These are phyloP conservation scores for Bipolaris gigantea DNA, from an alignment of 2,329 filamentous ascomycete genomes.

Conservation along the genomic window DNA sequence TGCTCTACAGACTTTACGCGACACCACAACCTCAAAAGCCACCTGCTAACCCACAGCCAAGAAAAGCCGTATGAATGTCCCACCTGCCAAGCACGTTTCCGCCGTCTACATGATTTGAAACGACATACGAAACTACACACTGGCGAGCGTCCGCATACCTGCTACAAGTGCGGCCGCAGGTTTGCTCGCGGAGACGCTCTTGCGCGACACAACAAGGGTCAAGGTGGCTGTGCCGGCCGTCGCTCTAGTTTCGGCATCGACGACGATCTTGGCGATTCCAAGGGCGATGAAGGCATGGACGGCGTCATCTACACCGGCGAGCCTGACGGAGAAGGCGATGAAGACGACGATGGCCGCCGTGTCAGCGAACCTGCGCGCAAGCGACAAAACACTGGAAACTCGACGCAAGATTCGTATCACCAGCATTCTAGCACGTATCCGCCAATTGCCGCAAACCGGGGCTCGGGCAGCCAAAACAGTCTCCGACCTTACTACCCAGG, in stretches of 20 bases:
- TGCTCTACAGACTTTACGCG: conserved; percentile 96
- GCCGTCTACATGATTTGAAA: conserved; percentile 91
- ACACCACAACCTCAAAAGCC: conserved; percentile 96
- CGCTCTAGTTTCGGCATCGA: conserved; percentile 82
- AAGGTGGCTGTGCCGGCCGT: conserved; percentile 90
- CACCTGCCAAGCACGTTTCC: conserved; percentile 90
- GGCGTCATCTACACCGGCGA: conserved; percentile 59
- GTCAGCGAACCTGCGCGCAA: conserved; percentile 74
- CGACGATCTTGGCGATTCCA: conserved; percentile 61
- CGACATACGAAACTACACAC: conserved; percentile 96
- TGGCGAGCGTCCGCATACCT: conserved; percentile 92
- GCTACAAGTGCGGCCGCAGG: conserved; percentile 88
- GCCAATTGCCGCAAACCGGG: conserved; percentile 57
- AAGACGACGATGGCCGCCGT: conserved; percentile 53
- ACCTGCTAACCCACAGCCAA: conserved; percentile 95
- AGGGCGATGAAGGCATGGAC: conserved; percentile 63
- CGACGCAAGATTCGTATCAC: conserved; percentile 60
- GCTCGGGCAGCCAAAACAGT: conserved; percentile 33
- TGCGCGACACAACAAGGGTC: conserved; percentile 91
- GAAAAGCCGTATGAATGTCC: conserved; percentile 96
- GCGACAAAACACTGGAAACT: conserved; percentile 64
- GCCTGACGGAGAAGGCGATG: conserved; percentile 65
- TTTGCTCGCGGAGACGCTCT: conserved; percentile 95
- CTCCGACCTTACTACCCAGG: conserved; percentile 42
- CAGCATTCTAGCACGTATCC: conserved; percentile 77